Conservation (phyloP, 2,329 filamentous ascomycete species). For the Davidsoniella virescens region DNA sequence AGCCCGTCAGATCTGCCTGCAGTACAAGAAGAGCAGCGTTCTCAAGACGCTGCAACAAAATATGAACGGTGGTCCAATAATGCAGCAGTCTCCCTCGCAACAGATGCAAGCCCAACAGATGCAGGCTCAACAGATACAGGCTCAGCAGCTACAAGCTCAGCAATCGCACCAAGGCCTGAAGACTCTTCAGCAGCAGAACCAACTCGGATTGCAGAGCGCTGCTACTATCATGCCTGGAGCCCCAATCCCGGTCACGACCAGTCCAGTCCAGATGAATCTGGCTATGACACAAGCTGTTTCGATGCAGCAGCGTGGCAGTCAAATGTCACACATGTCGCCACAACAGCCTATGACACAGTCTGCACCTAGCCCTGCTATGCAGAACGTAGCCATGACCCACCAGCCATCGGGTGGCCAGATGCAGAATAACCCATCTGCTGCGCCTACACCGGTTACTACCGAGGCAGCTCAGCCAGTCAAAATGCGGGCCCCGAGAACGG, state of each 20-base stretch:
- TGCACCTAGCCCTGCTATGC: constrained; percentile 12
- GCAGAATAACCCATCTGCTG: neutral
- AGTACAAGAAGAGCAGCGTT: neutral
- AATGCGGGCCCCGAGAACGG: constrained; percentile 21
- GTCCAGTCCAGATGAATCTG: neutral
- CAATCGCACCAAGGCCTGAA: constrained; percentile 16
- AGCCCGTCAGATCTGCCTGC: neutral
- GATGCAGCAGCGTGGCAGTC: constrained; percentile 1
- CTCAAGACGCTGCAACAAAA: constrained; percentile 20
- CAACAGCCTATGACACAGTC: neutral
- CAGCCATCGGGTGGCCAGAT: neutral
- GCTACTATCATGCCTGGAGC: neutral
- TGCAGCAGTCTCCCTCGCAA: constrained; percentile 9
- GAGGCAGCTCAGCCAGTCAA: constrained; percentile 13
- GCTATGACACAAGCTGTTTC: neutral
- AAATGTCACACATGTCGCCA: constrained; percentile 14
- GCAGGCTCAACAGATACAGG: constrained; percentile 22
- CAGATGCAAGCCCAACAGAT: constrained; percentile 21
- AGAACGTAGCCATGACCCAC: constrained; percentile 19
- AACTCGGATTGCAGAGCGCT: neutral
- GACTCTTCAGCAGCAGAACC: constrained; percentile 14
- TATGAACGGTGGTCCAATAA: neutral
- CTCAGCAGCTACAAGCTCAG: constrained; percentile 22
- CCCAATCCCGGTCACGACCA: neutral
- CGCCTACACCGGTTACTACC: neutral